phyloP scores from a whole-genome alignment of 1,284 basidiomycete species.

The Xerocomus minutiporus region DNA sequence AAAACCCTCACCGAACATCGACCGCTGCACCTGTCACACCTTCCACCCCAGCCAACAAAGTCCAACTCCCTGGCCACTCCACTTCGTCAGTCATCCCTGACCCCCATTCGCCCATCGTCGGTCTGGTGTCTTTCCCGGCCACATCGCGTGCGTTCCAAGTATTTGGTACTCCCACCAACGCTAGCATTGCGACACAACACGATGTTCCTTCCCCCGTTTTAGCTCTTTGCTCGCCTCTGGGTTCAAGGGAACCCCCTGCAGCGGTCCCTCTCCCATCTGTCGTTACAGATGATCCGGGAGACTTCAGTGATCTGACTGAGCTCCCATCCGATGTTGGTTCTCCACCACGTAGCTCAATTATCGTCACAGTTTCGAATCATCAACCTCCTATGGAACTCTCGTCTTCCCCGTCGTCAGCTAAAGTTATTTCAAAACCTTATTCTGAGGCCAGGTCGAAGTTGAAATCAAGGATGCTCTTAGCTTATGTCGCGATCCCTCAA shows the following conservation, averaged over 20 bases:
- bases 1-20: slow-evolving; percentile 1
- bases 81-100: not conserved
- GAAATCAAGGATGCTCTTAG: slow-evolving; percentile 22
- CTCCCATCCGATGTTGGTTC: slow-evolving; percentile 23
- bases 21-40: not conserved
- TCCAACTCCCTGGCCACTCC: not conserved
- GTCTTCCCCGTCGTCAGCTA: not conserved
- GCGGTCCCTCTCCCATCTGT: not conserved
- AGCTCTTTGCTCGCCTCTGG: not conserved
- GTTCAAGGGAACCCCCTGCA: not conserved
- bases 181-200: not conserved
- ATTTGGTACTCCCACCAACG: not conserved
- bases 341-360: slow-evolving; percentile 9
- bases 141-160: not conserved
- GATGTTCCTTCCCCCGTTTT: not conserved
- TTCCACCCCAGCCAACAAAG: not conserved
- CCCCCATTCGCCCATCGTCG: not conserved
- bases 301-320: slow-evolving; percentile 29
- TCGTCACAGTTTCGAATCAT: not conserved
- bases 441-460: not conserved
- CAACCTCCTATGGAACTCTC: not conserved
- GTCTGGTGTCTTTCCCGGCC: slow-evolving; percentile 1
- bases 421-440: not conserved
- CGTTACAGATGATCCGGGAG: slow-evolving; percentile 12
- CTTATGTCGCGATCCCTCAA: slow-evolving; percentile 21